These are phyloP conservation scores for Hypocreales sp. DNA, from an alignment of 2,329 filamentous ascomycete genomes.

Conservation along the genomic window DNA sequence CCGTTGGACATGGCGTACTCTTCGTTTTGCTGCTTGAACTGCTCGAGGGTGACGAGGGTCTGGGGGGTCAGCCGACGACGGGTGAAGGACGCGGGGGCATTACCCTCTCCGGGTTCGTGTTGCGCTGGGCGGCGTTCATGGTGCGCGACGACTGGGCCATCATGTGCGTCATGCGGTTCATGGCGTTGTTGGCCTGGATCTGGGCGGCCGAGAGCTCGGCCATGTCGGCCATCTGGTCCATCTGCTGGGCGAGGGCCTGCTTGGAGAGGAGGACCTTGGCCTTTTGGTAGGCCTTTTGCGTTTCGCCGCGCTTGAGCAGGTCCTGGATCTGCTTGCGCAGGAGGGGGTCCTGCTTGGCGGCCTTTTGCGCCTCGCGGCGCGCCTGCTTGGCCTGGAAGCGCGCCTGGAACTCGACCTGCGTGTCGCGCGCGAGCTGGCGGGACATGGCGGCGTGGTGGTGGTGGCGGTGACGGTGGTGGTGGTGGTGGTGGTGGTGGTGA, in stretches of 20 bases:
- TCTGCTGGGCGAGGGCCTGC: conserved; percentile 45
- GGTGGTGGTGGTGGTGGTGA: neutral
- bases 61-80: conserved; percentile 6
- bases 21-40: conserved; percentile 46
- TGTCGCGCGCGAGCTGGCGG: conserved; percentile 42
- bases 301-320: conserved; percentile 47
- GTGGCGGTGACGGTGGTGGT: neutral
- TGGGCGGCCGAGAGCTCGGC: conserved; percentile 43
- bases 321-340: conserved; percentile 49
- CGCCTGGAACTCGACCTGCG: conserved; percentile 48
- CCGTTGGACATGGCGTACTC: conserved; percentile 50
- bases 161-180: conserved; percentile 51
- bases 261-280: conserved; percentile 47
- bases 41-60: conserved; percentile 44
- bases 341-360: conserved; percentile 42
- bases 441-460: conserved; percentile 27
- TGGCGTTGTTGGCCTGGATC: conserved; percentile 49
- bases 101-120: conserved; percentile 42
- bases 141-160: conserved; percentile 43
- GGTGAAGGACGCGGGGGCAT: neutral
- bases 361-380: conserved; percentile 44
- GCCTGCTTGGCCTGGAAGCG: conserved; percentile 49
- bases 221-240: conserved; percentile 51
- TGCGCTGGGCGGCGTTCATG: conserved; percentile 42
- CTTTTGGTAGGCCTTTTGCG: conserved; percentile 47